Conservation (phyloP, 2,329 filamentous ascomycete genomes). For the Capronia epimyces region DNA sequence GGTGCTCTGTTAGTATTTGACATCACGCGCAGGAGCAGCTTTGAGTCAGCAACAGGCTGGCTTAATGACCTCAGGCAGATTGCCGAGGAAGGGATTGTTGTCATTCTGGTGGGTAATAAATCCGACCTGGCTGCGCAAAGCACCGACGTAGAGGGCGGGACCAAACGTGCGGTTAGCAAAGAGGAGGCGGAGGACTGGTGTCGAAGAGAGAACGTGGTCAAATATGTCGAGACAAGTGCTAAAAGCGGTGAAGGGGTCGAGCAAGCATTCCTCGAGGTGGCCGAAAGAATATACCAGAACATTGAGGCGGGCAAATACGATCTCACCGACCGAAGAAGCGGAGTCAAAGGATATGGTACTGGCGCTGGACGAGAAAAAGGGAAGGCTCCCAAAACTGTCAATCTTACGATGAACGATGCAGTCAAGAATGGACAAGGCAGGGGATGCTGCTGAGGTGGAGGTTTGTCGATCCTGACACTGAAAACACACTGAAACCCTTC, state of each 20-base stretch:
- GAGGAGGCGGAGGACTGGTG: slow-evolving; percentile 91
- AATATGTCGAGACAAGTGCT: slow-evolving; percentile 93
- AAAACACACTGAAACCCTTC: background rate
- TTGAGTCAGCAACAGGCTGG: slow-evolving; percentile 85
- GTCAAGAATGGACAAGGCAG: slow-evolving; percentile 39
- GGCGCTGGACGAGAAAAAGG: slow-evolving; percentile 34
- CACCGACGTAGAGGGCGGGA: slow-evolving; percentile 38
- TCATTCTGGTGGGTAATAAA: slow-evolving; percentile 94
- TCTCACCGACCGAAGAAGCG: slow-evolving; percentile 83
- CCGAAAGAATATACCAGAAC: slow-evolving; percentile 92
- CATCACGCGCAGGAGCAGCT: slow-evolving; percentile 78
- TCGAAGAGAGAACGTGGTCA: slow-evolving; percentile 72
- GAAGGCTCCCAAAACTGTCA: slow-evolving; percentile 39
- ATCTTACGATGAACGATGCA: slow-evolving; percentile 45
- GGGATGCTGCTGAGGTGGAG: slow-evolving; percentile 26
- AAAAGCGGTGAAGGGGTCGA: slow-evolving; percentile 95
- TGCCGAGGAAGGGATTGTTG: slow-evolving; percentile 89
- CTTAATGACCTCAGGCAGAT: slow-evolving; percentile 89
- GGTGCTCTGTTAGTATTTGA: slow-evolving; percentile 88
- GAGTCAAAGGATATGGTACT: slow-evolving; percentile 65
- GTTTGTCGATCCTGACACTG: background rate
- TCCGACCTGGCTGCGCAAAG: slow-evolving; percentile 61
- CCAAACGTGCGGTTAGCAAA: slow-evolving; percentile 65
- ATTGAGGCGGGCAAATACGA: slow-evolving; percentile 95
- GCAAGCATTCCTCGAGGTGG: slow-evolving; percentile 84